Percentiles rank a stretch among this genome's conserved stretches.
Evolutionary conservation across 257 asterid species (phyloP).

Genomic region (Rehmannia glutinosa): DNA sequence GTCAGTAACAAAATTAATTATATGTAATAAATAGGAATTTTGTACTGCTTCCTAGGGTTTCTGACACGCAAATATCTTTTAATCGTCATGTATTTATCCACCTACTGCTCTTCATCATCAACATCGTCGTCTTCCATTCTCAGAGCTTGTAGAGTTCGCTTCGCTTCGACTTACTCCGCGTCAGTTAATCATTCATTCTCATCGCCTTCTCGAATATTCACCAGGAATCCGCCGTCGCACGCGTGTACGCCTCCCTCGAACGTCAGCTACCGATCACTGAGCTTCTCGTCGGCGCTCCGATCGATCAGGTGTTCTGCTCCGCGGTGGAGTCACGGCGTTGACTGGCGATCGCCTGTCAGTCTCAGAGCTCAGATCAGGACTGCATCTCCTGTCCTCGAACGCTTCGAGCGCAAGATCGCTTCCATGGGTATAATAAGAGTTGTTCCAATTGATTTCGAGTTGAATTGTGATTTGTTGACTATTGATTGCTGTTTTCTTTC

Average conservation of each 20-base stretch:
- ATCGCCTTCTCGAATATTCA: conserved; percentile 19
- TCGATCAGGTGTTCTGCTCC: conserved; percentile 29
- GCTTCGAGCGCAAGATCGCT: conserved; percentile 46
- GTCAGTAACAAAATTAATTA: background rate
- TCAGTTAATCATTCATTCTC: conserved; percentile 4
- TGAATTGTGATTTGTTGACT: too few species aligned
- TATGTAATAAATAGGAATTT: background rate
- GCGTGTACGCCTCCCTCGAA: conserved; percentile 18
- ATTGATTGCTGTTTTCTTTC: too few species aligned
- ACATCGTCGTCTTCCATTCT: conserved; percentile 37
- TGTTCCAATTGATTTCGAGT: background rate
- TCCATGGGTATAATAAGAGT: conserved; percentile 51
- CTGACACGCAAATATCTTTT: conserved; percentile 13
- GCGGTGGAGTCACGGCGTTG: conserved; percentile 50
- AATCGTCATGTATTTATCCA: conserved; percentile 42
- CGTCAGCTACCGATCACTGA: conserved; percentile 28
- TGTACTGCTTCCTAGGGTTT: background rate
- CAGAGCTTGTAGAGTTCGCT: conserved; percentile 41
- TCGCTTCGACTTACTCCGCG: conserved; percentile 37
- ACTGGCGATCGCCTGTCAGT: conserved; percentile 41
- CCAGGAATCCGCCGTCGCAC: background rate
- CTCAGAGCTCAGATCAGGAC: conserved; percentile 57
- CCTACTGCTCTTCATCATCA: conserved; percentile 37
- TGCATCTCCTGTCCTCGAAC: conserved; percentile 41
- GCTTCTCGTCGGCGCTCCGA: conserved; percentile 34